Evolutionary conservation across 139 green algal genomes (phyloP), one percentile per base, ranked within the genome.

Genomic region (Chlorella sp.): DNA sequence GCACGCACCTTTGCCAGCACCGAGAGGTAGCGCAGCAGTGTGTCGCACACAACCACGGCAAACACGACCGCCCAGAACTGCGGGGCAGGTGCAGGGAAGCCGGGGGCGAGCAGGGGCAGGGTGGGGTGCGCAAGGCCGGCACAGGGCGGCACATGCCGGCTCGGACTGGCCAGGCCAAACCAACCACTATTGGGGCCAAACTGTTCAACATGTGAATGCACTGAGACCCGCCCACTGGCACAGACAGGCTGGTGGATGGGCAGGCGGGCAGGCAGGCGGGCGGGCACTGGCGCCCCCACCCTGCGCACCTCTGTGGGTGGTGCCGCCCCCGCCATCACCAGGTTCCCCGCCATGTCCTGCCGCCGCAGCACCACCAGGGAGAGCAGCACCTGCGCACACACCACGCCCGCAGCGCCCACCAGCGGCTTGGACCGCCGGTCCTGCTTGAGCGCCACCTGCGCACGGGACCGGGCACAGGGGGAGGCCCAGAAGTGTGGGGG

Each of bases 1-100:
- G 21, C 37, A 32, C 75, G 7, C 36, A 94, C 90, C 88, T 97
- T 97, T 18, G 92, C 81, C 7, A 84, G 71, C 22, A 96, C 91
- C 0, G 79, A 86, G 42, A 91, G 40, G 68, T 94, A 92, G 34
- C 94, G 91, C 36, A 94, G 76, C 30, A 93, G 28, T 4, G 83
- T 86, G 69, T 97, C 95, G 26, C 88, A 90, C 22, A 94, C 69
- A 2, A 89, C 40, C 42, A 95, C 92, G 71, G 89, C 64, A 68
- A 93, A 93, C 3, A 94, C 48, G 2, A 86, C 86, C 39, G 90
- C 89, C 90, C 91, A 94, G 11, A 93, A 91, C 92, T 93, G 86
- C 86, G 71, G 48, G 36, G 4, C 3, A 57, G 34, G n/a, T 2
- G n/a, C 18, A 34, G 37, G 28, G 36, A 18, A 32, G 36, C 76